Evolutionary conservation across 148 eudicot genomes (phyloP).

Genomic region (Vaccinium corymbosum): DNA sequence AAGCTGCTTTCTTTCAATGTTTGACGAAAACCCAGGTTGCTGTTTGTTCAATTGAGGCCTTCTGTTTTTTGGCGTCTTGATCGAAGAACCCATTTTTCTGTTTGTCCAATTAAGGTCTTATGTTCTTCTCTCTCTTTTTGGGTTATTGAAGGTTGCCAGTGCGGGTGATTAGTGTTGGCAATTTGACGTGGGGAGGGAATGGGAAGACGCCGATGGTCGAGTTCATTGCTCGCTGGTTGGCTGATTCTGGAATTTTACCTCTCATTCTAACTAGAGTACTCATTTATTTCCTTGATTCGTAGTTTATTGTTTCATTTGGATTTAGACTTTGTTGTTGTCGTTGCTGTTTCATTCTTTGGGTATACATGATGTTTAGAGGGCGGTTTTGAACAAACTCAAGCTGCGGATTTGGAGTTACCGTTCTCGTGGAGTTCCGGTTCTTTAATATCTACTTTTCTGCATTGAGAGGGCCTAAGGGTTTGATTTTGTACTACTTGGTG

Average conservation of each 20-base stretch:
- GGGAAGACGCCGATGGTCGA: constrained; percentile 99
- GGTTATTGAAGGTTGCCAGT: constrained; percentile 63
- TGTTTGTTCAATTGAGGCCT: not conserved
- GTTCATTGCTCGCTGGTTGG: constrained; percentile 60
- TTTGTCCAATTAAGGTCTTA: not conserved
- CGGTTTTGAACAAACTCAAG: not conserved
- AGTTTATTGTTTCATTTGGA: not conserved
- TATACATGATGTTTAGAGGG: not conserved
- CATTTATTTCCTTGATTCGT: not conserved
- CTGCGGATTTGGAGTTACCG: not conserved
- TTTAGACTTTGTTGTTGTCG: constrained; percentile 9
- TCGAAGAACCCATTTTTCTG: not conserved
- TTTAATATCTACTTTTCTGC: no score
- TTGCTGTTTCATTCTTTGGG: not conserved
- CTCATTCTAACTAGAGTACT: constrained; percentile 89
- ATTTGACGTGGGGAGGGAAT: constrained; percentile 98
- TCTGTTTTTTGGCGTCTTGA: not conserved
- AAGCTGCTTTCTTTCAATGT: not conserved
- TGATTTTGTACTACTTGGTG: no score
- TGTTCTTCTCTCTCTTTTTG: constrained; percentile 4
- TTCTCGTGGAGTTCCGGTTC: not conserved
- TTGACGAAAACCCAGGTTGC: not conserved
- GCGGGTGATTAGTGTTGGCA: constrained; percentile 89
- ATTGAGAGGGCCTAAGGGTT: no score
- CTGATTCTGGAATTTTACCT: constrained; percentile 57